Base-by-base conservation (phyloP, 495 filamentous ascomycete genomes). In the Geoglossum glabrum region DNA sequence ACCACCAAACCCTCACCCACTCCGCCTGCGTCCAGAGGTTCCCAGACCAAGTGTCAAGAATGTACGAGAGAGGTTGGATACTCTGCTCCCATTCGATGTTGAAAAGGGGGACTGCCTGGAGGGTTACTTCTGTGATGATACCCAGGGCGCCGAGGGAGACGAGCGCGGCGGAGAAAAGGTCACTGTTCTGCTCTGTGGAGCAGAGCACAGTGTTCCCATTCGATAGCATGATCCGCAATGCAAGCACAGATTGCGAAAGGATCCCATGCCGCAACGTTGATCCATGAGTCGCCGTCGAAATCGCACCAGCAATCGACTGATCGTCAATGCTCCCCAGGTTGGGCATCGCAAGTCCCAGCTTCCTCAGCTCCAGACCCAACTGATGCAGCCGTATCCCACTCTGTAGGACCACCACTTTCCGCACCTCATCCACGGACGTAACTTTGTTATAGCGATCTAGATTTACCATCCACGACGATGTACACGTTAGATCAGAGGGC, bases 1-100 rank as follows among this genome's bases (percentile, higher is more conserved):
- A 79, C 92, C 92, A 98, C 92, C 92, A 98, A 45, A 95, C 84
- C 26, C 92, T 79, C 43, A 90, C 86, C 64, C 89, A 98, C 67
- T 96, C 87, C 62, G 81, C 76, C 43, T 79, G 76, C 6, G 78
- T 86, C 93, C 93, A 98, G 27, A 96, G 73, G 17, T 15, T 77
- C 17, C 68, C 73, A 1, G 84, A 74, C 90, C 92, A 98, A 10
- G 76, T 70, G 5, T 72, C 67, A 34, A 97, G 68, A 46, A 98
- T 78, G 21, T 76, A 68, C 5, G 72, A 61, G 36, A 94, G 77
- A 5, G 78, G 65, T 52, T 86, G 77, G 57, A 95, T 76, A 21
- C 82, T 77, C 72, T 96, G 93, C 58, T 74, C 71, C 92, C 92
- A 98, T 54, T 82, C 76, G 54, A 98, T 76, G 11, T 86, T 84